Percentiles rank a stretch among this genome's conserved stretches.
Evolutionary conservation across 768 basidiomycete species (phyloP).

Genomic region (Russula dissimulans): DNA sequence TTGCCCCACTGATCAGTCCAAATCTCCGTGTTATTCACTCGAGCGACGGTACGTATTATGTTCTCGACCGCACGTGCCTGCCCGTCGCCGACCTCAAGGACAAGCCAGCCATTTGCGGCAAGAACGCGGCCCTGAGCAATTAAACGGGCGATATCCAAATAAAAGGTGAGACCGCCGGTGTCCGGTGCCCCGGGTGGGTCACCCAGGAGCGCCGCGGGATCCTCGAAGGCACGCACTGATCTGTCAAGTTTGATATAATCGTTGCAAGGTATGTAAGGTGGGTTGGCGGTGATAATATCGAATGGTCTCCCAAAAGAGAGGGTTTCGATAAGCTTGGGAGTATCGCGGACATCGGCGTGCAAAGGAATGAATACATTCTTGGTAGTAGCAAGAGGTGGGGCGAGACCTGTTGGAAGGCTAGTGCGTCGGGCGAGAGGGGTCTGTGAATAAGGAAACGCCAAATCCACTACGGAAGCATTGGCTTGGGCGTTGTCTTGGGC

Average conservation of each 20-base stretch:
- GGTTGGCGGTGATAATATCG: conserved; percentile 77
- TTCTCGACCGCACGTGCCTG: conserved; percentile 56
- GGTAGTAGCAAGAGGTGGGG: not conserved
- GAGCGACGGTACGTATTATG: conserved; percentile 44
- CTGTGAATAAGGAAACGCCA: not conserved
- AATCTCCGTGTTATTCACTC: conserved; percentile 44
- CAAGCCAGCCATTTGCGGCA: conserved; percentile 45
- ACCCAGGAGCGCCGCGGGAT: conserved; percentile 71
- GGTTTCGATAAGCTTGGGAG: conserved; percentile 10
- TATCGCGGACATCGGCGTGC: conserved; percentile 36
- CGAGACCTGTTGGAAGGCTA: not conserved
- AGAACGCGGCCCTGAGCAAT: conserved; percentile 45
- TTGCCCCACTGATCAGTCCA: conserved; percentile 79
- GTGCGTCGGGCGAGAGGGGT: not conserved
- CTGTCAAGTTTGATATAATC: conserved; percentile 55
- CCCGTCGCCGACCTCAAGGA: conserved; percentile 69
- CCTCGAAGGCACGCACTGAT: conserved; percentile 75
- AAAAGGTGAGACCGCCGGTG: conserved; percentile 52
- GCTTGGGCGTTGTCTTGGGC: conserved; percentile 36
- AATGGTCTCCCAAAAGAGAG: conserved; percentile 36
- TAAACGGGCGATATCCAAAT: conserved; percentile 61
- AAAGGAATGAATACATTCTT: conserved; percentile 26
- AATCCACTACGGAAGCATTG: conserved; percentile 17
- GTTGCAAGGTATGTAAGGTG: conserved; percentile 69
- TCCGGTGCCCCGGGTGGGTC: conserved; percentile 38